A percentile compares a stretch with the other conserved stretches of the same genome.
Evolutionary conservation across 2,329 filamentous ascomycete genomes (phyloP).

Genomic region (Neocucurbitaria cava): DNA sequence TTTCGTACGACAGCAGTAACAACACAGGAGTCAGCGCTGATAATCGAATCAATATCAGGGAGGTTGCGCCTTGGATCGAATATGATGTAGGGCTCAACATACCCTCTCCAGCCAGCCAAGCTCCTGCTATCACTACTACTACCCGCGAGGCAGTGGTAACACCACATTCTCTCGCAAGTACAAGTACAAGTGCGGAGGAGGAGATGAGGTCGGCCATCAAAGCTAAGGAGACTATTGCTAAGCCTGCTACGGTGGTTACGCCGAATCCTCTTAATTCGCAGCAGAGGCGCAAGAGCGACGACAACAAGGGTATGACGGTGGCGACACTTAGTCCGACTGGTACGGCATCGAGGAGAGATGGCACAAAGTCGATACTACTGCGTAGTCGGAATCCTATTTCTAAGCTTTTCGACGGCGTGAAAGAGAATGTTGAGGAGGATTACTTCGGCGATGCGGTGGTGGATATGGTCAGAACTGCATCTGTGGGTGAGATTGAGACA

Average conservation of each 20-base stretch:
- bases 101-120: neutral
- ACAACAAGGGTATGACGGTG: constrained; percentile 1
- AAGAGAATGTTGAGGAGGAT: neutral
- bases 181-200: neutral
- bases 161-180: neutral
- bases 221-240: neutral
- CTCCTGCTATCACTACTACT: neutral
- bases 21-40: constrained; percentile 10
- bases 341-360: constrained; percentile 7
- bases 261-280: neutral
- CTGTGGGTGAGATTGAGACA: neutral
- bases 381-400: constrained; percentile 23
- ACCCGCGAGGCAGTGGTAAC: constrained; percentile 6
- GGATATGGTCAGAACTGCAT: neutral
- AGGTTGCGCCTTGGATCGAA: constrained; percentile 35
- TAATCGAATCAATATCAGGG: constrained; percentile 21
- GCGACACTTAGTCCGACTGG: neutral
- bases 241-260: neutral
- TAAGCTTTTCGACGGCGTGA: constrained; percentile 30
- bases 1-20: constrained; percentile 17
- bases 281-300: neutral
- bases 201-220: neutral
- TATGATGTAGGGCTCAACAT: constrained; percentile 9
- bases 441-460: neutral
- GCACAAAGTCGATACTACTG: constrained; percentile 13